These are phyloP conservation scores for Dipteronia dyeriana DNA, from an alignment of 345 rosid species.

Conservation along the genomic window DNA sequence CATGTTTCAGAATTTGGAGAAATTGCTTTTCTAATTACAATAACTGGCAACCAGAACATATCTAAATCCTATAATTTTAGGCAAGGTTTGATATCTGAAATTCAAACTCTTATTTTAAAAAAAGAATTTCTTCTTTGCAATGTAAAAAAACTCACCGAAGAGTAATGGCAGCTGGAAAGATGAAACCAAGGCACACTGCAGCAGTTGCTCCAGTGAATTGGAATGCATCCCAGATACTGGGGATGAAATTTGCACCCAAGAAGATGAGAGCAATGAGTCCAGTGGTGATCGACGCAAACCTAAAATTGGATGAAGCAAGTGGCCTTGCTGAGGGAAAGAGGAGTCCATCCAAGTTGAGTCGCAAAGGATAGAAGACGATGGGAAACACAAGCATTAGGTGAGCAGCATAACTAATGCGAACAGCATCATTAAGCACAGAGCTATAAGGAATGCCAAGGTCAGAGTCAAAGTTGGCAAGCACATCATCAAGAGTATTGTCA, in stretches of 20 bases:
- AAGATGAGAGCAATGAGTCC: conserved; percentile 63
- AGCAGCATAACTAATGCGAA: conserved; percentile 82
- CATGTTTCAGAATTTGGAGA: neutral
- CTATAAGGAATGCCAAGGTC: conserved; percentile 81
- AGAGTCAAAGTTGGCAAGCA: conserved; percentile 85
- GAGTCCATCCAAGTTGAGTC: conserved; percentile 85
- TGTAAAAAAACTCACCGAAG: conserved; percentile 56
- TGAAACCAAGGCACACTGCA: conserved; percentile 91
- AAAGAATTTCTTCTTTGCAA: neutral
- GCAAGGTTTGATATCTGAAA: neutral
- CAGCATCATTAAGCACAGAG: conserved; percentile 65
- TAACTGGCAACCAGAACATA: neutral
- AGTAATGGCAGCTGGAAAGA: conserved; percentile 83
- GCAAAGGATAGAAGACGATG: conserved; percentile 72
- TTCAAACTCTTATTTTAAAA: neutral
- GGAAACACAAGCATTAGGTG: conserved; percentile 98
- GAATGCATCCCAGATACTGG: conserved; percentile 98
- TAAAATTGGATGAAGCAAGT: conserved; percentile 52
- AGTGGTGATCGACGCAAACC: conserved; percentile 66
- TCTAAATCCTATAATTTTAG: neutral
- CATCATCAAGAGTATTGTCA: conserved; percentile 74
- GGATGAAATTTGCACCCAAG: conserved; percentile 83
- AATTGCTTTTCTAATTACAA: neutral
- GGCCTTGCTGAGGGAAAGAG: conserved; percentile 71
- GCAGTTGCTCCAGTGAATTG: conserved; percentile 96